These are phyloP conservation scores for Paxillus ammoniavirescens DNA, from an alignment of 768 basidiomycete genomes.

Conservation along the genomic window DNA sequence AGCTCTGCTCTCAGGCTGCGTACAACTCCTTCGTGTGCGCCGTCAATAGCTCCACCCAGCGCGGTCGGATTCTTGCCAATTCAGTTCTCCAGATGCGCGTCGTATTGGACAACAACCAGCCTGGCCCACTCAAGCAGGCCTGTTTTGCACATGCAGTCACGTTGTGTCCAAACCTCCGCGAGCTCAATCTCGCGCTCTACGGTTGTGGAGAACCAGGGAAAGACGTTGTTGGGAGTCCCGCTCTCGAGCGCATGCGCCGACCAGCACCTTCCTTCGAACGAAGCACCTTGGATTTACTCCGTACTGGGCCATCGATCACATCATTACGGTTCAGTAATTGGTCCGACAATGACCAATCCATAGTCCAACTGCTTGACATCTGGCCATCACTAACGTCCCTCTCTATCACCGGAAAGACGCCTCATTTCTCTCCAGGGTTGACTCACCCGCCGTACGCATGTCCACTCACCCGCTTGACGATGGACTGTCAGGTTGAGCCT, in stretches of 20 bases:
- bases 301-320: slow-evolving; percentile 51
- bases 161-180: slow-evolving; percentile 57
- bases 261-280: slow-evolving; percentile 56
- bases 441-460: slow-evolving; percentile 41
- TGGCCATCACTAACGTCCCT: slow-evolving; percentile 61
- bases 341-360: slow-evolving; percentile 57
- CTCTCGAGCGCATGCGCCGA: slow-evolving; percentile 46
- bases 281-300: slow-evolving; percentile 49
- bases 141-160: slow-evolving; percentile 59
- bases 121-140: slow-evolving; percentile 49
- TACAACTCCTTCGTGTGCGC: slow-evolving; percentile 55
- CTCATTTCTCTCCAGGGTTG: slow-evolving; percentile 43
- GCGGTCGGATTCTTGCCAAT: slow-evolving; percentile 50
- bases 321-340: slow-evolving; percentile 66
- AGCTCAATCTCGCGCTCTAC: slow-evolving; percentile 57
- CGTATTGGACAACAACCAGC: slow-evolving; percentile 68
- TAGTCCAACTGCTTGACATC: slow-evolving; percentile 61
- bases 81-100: slow-evolving; percentile 54
- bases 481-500: slow-evolving; percentile 66
- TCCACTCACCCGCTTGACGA: slow-evolving; percentile 50
- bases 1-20: slow-evolving; percentile 50
- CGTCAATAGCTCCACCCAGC: slow-evolving; percentile 44
- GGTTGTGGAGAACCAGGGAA: slow-evolving; percentile 51
- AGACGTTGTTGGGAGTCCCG: slow-evolving; percentile 48
- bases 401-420: slow-evolving; percentile 56